A percentile compares a stretch with the other conserved stretches of the same genome.
Evolutionary conservation across 2,329 filamentous ascomycete genomes (phyloP).

Genomic region (Fonsecaea erecta): DNA sequence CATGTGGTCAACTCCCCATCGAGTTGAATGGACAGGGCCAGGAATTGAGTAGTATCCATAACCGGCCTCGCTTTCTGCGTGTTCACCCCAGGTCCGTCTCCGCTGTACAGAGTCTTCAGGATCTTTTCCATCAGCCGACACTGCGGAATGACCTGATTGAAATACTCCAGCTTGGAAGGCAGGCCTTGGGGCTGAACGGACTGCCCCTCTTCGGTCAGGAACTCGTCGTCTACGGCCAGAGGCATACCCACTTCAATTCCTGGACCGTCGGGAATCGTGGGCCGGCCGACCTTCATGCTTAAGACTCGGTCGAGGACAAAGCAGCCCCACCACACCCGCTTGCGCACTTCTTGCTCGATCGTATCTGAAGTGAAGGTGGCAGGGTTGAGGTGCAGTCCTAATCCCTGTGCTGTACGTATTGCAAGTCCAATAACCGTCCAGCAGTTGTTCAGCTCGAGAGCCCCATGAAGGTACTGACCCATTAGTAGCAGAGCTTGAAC

Average conservation of each 20-base stretch:
- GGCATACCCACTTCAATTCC: conserved; percentile 10
- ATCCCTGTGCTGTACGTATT: conserved; percentile 11
- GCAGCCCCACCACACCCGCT: conserved; percentile 12
- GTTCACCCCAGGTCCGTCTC: background rate
- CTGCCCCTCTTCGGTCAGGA: background rate
- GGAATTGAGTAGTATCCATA: conserved; percentile 2
- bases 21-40: conserved; percentile 10
- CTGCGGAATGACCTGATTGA: conserved; percentile 12
- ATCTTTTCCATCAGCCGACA: conserved; percentile 15
- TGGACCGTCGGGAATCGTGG: conserved; percentile 10
- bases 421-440: conserved; percentile 13
- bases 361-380: conserved; percentile 2
- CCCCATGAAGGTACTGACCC: conserved; percentile 11
- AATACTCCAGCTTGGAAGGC: conserved; percentile 12
- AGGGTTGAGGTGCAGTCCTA: conserved; percentile 13
- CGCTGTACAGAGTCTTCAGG: conserved; percentile 6
- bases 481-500: conserved; percentile 12
- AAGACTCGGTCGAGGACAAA: conserved; percentile 12
- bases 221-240: conserved; percentile 13
- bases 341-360: conserved; percentile 10
- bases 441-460: conserved; percentile 6
- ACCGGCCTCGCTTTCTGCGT: conserved; percentile 1
- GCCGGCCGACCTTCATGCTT: conserved; percentile 9
- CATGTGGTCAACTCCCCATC: conserved; percentile 9
- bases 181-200: conserved; percentile 1